Conservation (phyloP, 768 basidiomycete species). For the Vararia minispora region DNA sequence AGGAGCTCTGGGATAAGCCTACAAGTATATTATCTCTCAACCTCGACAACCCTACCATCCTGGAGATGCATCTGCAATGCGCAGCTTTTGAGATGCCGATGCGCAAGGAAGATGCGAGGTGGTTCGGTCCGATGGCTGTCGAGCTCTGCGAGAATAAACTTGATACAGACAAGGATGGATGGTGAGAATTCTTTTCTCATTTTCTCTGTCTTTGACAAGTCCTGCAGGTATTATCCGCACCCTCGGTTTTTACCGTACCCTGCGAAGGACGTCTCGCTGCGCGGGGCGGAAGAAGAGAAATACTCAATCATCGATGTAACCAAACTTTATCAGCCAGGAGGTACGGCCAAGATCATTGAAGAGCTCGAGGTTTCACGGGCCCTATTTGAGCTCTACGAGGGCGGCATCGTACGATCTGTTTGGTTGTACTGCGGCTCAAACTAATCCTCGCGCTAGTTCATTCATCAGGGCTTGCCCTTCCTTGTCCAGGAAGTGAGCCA, state of each 20-base stretch:
- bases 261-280: slow-evolving; percentile 58
- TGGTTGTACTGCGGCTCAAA: background rate
- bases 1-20: slow-evolving; percentile 54
- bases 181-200: slow-evolving; percentile 30
- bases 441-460: slow-evolving; percentile 39
- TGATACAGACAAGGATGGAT: slow-evolving; percentile 65
- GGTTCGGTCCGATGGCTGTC: slow-evolving; percentile 56
- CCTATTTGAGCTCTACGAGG: slow-evolving; percentile 84
- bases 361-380: slow-evolving; percentile 78
- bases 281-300: slow-evolving; percentile 67
- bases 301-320: slow-evolving; percentile 65
- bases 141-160: slow-evolving; percentile 54
- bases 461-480: slow-evolving; percentile 80
- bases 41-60: slow-evolving; percentile 57
- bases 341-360: slow-evolving; percentile 45
- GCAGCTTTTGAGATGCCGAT: slow-evolving; percentile 83
- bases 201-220: background rate
- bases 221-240: slow-evolving; percentile 67
- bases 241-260: slow-evolving; percentile 73
- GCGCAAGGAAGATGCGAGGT: slow-evolving; percentile 47
- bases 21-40: slow-evolving; percentile 60
- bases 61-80: slow-evolving; percentile 84
- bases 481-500: slow-evolving; percentile 77
- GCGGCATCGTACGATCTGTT: slow-evolving; percentile 52
- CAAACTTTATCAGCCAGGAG: slow-evolving; percentile 25